Conservation (phyloP, 441 rosid genomes). For the Populus hybrid region DNA sequence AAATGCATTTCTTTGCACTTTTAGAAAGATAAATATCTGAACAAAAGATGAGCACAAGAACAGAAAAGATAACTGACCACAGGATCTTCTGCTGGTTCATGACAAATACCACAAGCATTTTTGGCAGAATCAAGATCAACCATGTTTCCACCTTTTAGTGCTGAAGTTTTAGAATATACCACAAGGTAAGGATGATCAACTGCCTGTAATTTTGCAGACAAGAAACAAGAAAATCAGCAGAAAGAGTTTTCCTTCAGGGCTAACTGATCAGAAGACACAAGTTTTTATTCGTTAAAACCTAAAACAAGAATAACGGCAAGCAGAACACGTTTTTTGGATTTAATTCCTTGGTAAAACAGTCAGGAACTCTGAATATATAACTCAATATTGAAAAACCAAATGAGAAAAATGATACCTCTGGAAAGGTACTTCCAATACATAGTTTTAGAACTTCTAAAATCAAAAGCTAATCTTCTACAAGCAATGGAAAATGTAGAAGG, state of each 20-base stretch:
- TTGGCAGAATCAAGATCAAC: constrained; percentile 37
- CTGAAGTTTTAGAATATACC: constrained; percentile 62
- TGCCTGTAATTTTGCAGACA: constrained; percentile 55
- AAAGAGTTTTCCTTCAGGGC: background rate
- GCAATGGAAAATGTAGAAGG: background rate
- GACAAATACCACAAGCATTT: constrained; percentile 79
- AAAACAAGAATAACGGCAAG: background rate
- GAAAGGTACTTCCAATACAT: background rate
- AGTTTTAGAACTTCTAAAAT: background rate
- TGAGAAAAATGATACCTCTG: background rate
- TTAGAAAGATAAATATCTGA: constrained; percentile 5
- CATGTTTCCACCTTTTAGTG: constrained; percentile 35
- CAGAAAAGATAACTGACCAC: constrained; percentile 50
- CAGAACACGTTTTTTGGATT: background rate
- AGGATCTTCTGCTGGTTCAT: constrained; percentile 73
- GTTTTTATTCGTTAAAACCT: background rate
- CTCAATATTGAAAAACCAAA: background rate
- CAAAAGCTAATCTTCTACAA: background rate
- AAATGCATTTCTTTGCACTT: background rate
- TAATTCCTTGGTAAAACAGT: background rate
- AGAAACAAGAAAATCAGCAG: constrained; percentile 8
- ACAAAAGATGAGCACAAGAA: constrained; percentile 1
- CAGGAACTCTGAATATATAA: background rate
- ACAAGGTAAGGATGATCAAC: constrained; percentile 99
- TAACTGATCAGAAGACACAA: background rate